A percentile compares a stretch with the other conserved stretches of the same genome.
phyloP scores from a whole-genome alignment of 148 eudicot species.

The Rhododendron griersonianum region DNA sequence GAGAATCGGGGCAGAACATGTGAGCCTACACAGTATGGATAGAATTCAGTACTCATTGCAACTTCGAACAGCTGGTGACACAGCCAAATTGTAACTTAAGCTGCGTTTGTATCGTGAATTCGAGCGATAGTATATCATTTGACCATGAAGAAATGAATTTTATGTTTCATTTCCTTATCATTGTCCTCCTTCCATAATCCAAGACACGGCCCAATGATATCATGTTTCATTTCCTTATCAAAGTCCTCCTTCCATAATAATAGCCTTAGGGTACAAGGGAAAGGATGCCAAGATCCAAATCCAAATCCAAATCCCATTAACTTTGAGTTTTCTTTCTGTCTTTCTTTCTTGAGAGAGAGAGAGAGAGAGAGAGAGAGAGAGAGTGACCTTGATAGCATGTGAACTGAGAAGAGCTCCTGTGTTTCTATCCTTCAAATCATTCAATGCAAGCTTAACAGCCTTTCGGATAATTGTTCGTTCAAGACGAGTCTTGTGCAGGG shows the following conservation, averaged over 20 bases:
- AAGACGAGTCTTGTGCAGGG: conserved; percentile 24
- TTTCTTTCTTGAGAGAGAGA: background rate
- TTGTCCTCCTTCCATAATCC: background rate
- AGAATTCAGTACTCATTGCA: background rate
- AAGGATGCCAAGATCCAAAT: background rate
- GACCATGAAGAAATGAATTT: background rate
- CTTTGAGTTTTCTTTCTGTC: no score
- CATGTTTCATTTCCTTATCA: no score
- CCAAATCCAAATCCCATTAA: background rate
- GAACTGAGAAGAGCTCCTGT: conserved; percentile 72
- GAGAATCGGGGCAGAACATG: conserved; percentile 12
- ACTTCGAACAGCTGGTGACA: background rate
- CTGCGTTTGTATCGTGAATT: background rate
- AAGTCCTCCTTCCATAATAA: background rate
- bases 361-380: conserved; percentile 11
- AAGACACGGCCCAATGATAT: background rate
- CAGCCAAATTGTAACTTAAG: background rate
- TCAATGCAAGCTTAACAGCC: conserved; percentile 64
- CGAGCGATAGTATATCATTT: background rate
- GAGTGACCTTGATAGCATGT: conserved; percentile 67
- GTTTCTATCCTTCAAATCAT: conserved; percentile 75
- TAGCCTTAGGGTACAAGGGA: background rate
- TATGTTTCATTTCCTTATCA: background rate
- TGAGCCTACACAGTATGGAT: background rate
- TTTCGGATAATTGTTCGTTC: conserved; percentile 51